Evolutionary conservation across 306 rosid species (phyloP).

Genomic region (Calophaca sinica): DNA sequence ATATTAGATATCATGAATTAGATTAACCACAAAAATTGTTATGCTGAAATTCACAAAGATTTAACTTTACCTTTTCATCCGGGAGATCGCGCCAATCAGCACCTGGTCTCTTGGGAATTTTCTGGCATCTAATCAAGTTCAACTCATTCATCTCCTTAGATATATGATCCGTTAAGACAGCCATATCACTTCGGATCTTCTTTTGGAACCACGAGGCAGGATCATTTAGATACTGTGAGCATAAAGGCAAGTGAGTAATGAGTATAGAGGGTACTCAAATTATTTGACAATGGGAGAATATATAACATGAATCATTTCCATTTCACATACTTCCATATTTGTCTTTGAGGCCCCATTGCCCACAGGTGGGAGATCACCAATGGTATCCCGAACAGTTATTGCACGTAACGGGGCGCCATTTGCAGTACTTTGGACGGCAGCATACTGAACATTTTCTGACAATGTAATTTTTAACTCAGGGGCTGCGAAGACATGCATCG

Average conservation of each 20-base stretch:
- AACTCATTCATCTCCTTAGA: constrained; percentile 97
- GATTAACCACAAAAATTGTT: background rate
- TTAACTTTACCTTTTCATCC: constrained; percentile 74
- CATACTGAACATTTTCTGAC: constrained; percentile 68
- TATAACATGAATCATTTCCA: constrained; percentile 16
- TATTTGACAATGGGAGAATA: background rate
- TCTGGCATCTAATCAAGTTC: constrained; percentile 85
- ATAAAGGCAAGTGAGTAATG: constrained; percentile 31
- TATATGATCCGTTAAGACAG: constrained; percentile 81
- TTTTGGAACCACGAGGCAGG: constrained; percentile 93
- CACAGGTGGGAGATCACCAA: constrained; percentile 94
- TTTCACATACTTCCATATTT: constrained; percentile 68
- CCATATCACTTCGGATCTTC: constrained; percentile 78
- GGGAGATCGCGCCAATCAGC: constrained; percentile 97
- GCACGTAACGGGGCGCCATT: constrained; percentile 93
- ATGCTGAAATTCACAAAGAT: constrained; percentile 6
- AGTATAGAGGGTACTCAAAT: constrained; percentile 22
- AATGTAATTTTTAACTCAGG: constrained; percentile 80
- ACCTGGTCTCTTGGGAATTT: constrained; percentile 90
- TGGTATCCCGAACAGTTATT: constrained; percentile 92
- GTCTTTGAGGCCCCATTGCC: constrained; percentile 85
- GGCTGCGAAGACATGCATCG: constrained; percentile 88
- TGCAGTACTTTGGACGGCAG: constrained; percentile 90
- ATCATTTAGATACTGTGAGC: constrained; percentile 72
- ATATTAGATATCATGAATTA: constrained; percentile 33